Conservation (phyloP, 2,329 filamentous ascomycete genomes). For the Exophiala calicioides region DNA sequence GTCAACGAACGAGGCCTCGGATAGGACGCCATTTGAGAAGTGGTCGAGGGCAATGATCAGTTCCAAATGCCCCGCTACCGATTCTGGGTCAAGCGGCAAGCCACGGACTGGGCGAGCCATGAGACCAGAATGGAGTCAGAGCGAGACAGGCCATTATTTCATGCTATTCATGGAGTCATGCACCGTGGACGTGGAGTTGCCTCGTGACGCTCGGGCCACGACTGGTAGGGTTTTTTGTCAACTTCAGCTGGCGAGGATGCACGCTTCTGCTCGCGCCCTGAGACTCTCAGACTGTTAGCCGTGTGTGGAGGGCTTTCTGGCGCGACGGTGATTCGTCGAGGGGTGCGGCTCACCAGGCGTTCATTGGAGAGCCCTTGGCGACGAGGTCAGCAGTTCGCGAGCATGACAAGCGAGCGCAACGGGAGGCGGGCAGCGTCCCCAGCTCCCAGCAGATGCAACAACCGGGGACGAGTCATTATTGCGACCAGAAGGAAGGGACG, state of each 20-base stretch:
- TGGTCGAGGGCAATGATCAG: too few relatives aligned
- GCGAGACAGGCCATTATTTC: too few relatives aligned
- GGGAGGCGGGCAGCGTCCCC: constrained; percentile 7
- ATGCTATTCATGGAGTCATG: constrained; percentile 2
- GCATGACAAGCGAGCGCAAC: background rate
- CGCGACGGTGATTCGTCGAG: background rate
- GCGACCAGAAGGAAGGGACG: too few relatives aligned
- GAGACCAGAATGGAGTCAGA: too few relatives aligned
- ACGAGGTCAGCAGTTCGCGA: background rate
- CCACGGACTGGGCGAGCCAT: background rate
- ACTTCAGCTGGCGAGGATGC: background rate
- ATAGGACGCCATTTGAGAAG: too few relatives aligned
- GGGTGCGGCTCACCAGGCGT: background rate
- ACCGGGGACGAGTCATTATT: too few relatives aligned
- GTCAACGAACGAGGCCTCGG: too few relatives aligned
- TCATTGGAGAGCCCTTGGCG: background rate
- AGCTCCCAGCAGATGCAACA: constrained; percentile 9
- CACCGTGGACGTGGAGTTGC: constrained; percentile 1
- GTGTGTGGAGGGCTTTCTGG: background rate
- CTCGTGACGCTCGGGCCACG: background rate
- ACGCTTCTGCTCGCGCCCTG: too few relatives aligned
- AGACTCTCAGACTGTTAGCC: too few relatives aligned
- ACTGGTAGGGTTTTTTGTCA: background rate
- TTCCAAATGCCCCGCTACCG: background rate
- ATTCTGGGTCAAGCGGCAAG: background rate